Evolutionary conservation across 2,329 filamentous ascomycete genomes (phyloP), one percentile per base, ranked within the genome.

Genomic region (Knufia petricola): DNA sequence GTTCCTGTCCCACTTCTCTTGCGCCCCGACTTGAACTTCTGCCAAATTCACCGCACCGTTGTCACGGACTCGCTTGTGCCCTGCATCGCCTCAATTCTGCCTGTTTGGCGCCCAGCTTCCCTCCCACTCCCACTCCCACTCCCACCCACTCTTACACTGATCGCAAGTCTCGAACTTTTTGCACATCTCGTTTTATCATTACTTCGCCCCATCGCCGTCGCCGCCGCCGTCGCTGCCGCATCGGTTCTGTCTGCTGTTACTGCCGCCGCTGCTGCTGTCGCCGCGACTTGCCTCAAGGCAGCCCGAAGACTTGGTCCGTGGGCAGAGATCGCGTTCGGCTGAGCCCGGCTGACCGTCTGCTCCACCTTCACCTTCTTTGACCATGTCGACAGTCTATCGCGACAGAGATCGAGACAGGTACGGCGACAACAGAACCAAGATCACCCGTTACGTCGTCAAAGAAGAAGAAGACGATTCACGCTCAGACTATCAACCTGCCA

Each of bases 401-500:
- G 64, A 47, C 13, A 9, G 64, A 30, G 64, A 64, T 23, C 21
- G 64, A 30, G 64, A 64, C 21, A 63, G 67, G 45, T 70, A 64
- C 60, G 68, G 71, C 50, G 68, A 70, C 46, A 56, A 51, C n/a
- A 53, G 57, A 49, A 57, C 54, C 55, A 77, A 74, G 4, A 73
- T 81, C 56, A 78, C 77, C 60, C 76, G 78, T 58, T 82, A 82
- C 67, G 65, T 71, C 56, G 63, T 73, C 49, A 62, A 66, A 21
- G 54, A 64, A 26, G 66, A 66, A 21, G 54, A 64, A 26, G 66
- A 69, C n/a, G 66, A 69, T 38, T 60, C 65, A 38, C 63, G 66
- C 36, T 52, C 56, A 12, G 70, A 71, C 52, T 41, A 48, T 13
- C 38, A 50, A 6, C 26, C 6, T 34, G 48, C 51, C 15, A 24